Conservation (phyloP, 768 basidiomycete species). For the Auricularia heimuer region DNA sequence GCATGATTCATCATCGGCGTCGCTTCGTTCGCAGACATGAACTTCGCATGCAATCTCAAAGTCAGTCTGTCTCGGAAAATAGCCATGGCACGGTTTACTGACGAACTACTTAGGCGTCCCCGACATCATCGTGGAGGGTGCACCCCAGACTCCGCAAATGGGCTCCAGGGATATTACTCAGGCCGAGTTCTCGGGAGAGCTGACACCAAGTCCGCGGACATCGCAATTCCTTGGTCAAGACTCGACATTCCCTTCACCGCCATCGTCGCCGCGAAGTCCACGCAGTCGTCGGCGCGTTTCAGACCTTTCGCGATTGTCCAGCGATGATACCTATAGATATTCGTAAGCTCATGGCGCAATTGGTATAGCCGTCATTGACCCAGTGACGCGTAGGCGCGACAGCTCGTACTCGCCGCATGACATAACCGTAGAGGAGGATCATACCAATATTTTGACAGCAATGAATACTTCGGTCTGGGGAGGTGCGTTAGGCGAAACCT, state of each 20-base stretch:
- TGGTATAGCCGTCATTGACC: background rate
- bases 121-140: slow-evolving; percentile 52
- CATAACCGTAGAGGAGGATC: slow-evolving; percentile 18
- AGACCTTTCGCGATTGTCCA: slow-evolving; percentile 49
- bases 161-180: background rate
- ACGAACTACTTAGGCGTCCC: slow-evolving; percentile 42
- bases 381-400: slow-evolving; percentile 18
- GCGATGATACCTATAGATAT: slow-evolving; percentile 37
- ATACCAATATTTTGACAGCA: slow-evolving; percentile 40
- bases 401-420: slow-evolving; percentile 10
- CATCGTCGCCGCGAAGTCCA: background rate
- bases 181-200: background rate
- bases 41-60: slow-evolving; percentile 35
- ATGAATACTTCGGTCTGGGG: slow-evolving; percentile 66
- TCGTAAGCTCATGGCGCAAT: slow-evolving; percentile 31
- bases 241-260: slow-evolving; percentile 1
- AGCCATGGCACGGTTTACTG: background rate
- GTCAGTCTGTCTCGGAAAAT: background rate
- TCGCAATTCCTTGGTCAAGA: background rate
- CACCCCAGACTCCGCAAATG: background rate
- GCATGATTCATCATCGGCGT: slow-evolving; percentile 62
- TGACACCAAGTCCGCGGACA: background rate
- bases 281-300: slow-evolving; percentile 38
- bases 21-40: slow-evolving; percentile 31
- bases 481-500: slow-evolving; percentile 32